Evolutionary conservation across 768 basidiomycete species (phyloP).

Genomic region (Boletus rubroflammeus): DNA sequence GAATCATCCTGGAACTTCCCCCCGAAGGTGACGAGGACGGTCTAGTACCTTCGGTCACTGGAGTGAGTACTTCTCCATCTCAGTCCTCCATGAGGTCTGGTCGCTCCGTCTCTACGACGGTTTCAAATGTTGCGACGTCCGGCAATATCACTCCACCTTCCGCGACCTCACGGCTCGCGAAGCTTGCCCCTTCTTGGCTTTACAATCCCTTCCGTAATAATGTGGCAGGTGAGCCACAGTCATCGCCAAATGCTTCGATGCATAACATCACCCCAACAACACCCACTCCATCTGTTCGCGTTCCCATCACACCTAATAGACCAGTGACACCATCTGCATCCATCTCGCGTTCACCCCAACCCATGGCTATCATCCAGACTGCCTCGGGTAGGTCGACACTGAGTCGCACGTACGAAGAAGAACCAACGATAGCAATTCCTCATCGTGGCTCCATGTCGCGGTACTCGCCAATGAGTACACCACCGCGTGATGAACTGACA

Average conservation of each 20-base stretch:
- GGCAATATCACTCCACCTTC: slow-evolving; percentile 24
- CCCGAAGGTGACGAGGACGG: slow-evolving; percentile 36
- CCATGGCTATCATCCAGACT: slow-evolving; percentile 38
- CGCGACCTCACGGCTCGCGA: slow-evolving; percentile 43
- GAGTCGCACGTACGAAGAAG: slow-evolving; percentile 58
- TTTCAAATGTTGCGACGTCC: slow-evolving; percentile 19
- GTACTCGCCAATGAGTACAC: slow-evolving; percentile 63
- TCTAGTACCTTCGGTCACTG: slow-evolving; percentile 31
- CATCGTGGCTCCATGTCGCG: slow-evolving; percentile 48
- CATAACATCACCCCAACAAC: slow-evolving; percentile 31
- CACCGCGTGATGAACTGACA: slow-evolving; percentile 64
- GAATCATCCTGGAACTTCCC: slow-evolving; percentile 49
- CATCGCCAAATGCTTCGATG: slow-evolving; percentile 48
- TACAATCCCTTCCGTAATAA: slow-evolving; percentile 71
- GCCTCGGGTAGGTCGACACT: slow-evolving; percentile 44
- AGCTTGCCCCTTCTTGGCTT: slow-evolving; percentile 73
- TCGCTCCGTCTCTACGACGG: slow-evolving; percentile 44
- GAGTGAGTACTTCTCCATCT: slow-evolving; percentile 61
- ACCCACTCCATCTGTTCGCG: slow-evolving; percentile 27
- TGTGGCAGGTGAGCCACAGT: slow-evolving; percentile 47
- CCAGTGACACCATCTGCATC: slow-evolving; percentile 30
- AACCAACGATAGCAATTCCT: slow-evolving; percentile 37
- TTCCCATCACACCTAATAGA: slow-evolving; percentile 29
- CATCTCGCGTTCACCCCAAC: slow-evolving; percentile 38
- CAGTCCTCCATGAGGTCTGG: slow-evolving; percentile 58